phyloP scores from a whole-genome alignment of 2,329 filamentous ascomycete species.

The Didymella exigua region DNA sequence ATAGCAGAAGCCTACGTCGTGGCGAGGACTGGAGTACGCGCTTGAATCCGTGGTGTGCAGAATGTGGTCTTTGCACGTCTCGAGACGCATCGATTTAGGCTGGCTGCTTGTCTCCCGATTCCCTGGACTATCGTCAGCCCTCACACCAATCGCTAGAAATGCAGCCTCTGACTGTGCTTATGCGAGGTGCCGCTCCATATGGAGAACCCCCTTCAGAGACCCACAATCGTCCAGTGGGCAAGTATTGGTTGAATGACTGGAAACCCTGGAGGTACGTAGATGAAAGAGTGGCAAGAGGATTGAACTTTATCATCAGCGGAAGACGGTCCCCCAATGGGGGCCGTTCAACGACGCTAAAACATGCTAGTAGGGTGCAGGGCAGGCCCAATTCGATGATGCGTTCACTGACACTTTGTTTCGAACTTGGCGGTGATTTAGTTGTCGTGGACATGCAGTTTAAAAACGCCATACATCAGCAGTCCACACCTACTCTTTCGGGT shows the following conservation, averaged over 20 bases:
- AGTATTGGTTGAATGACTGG: not conserved
- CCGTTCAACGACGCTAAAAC: not conserved
- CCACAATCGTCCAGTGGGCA: not conserved
- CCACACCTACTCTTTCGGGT: not conserved
- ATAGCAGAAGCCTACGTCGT: not conserved
- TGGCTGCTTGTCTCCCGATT: not conserved
- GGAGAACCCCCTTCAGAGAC: not conserved
- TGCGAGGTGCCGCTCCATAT: not conserved
- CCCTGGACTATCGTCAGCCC: not conserved
- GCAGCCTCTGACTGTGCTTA: not conserved
- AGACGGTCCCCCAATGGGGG: not conserved
- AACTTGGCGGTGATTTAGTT: not conserved
- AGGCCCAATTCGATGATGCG: not conserved
- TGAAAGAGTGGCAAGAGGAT: not conserved
- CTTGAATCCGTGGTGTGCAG: not conserved
- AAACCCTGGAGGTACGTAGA: not conserved
- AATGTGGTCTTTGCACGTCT: not conserved
- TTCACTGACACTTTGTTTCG: not conserved
- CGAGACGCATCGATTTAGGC: not conserved
- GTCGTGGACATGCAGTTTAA: not conserved
- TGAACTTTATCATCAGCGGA: not conserved
- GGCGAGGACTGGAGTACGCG: not conserved
- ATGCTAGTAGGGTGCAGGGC: not conserved
- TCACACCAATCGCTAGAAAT: not conserved
- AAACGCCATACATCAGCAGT: not conserved